Percentiles rank a stretch among this genome's conserved stretches.
Conservation (phyloP, 2,329 filamentous ascomycete genomes). For the Diaporthe sp. region DNA sequence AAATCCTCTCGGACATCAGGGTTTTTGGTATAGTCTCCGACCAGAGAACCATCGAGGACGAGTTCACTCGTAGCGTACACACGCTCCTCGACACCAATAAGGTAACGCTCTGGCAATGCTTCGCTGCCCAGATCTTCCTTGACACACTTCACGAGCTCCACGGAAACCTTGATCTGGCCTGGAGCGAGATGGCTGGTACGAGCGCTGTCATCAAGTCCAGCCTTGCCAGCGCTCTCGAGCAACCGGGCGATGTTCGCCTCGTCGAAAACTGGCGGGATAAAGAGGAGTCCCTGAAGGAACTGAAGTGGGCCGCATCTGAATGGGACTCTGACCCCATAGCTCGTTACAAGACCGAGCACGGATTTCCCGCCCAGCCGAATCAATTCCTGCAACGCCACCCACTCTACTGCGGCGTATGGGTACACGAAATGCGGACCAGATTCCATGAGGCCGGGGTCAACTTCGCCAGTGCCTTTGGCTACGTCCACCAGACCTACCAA, state of each 20-base stretch:
- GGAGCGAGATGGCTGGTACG: constrained; percentile 6
- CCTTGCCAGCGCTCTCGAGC: neutral
- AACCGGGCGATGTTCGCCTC: neutral
- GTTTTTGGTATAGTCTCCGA: neutral
- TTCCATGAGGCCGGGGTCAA: neutral
- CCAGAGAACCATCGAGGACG: neutral
- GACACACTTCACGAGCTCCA: neutral
- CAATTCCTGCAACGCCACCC: constrained; percentile 8
- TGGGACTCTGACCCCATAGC: neutral
- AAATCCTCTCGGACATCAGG: constrained; percentile 1
- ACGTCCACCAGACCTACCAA: constrained; percentile 8
- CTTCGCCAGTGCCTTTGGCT: constrained; percentile 3
- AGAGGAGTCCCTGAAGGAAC: neutral
- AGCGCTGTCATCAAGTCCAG: neutral
- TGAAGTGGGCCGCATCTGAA: neutral
- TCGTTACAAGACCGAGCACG: neutral
- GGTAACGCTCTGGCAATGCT: constrained; percentile 1
- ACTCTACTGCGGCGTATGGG: constrained; percentile 20
- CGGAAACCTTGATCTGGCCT: neutral
- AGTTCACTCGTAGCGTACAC: neutral
- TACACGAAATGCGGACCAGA: neutral
- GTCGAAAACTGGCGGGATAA: neutral
- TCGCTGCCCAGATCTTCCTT: neutral
- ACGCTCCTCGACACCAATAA: neutral
- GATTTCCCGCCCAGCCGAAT: neutral